phyloP scores from a whole-genome alignment of 129 eudicot species.

The Ambrosia trifida region DNA sequence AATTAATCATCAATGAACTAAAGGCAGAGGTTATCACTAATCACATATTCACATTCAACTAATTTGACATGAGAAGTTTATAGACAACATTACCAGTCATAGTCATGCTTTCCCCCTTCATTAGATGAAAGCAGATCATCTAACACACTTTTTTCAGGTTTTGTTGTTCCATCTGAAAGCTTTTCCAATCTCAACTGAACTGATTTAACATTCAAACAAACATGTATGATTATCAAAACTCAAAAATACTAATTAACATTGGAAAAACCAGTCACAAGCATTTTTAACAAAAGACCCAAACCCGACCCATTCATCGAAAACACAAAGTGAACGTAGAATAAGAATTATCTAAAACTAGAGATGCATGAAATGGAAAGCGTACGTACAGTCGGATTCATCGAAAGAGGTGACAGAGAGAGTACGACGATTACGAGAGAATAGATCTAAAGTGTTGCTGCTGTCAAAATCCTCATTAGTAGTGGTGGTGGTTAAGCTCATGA shows the following conservation, averaged over 20 bases:
- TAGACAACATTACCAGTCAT: constrained; percentile 67
- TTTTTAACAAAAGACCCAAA: constrained; percentile 13
- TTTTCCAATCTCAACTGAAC: constrained; percentile 64
- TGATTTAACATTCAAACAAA: constrained; percentile 18
- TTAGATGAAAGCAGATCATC: constrained; percentile 70
- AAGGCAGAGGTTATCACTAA: neutral
- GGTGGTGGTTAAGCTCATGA: constrained; percentile 38
- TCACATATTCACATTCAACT: neutral
- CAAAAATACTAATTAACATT: neutral
- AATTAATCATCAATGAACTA: neutral
- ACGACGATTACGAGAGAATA: constrained; percentile 70
- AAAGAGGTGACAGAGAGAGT: constrained; percentile 50
- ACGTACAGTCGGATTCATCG: constrained; percentile 70
- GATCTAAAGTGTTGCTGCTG: constrained; percentile 50
- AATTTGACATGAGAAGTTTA: neutral
- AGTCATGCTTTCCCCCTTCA: constrained; percentile 75
- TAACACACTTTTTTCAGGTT: constrained; percentile 47
- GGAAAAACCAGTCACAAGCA: constrained; percentile 49
- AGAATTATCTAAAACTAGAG: too few relatives aligned
- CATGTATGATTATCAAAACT: neutral
- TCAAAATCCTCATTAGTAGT: constrained; percentile 15
- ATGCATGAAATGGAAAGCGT: neutral
- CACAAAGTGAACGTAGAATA: too few relatives aligned
- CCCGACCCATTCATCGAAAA: too few relatives aligned
- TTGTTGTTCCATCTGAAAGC: constrained; percentile 67